These are phyloP conservation scores for Trichoderma semiorbis DNA, from an alignment of 2,329 filamentous ascomycete genomes.

Conservation along the genomic window DNA sequence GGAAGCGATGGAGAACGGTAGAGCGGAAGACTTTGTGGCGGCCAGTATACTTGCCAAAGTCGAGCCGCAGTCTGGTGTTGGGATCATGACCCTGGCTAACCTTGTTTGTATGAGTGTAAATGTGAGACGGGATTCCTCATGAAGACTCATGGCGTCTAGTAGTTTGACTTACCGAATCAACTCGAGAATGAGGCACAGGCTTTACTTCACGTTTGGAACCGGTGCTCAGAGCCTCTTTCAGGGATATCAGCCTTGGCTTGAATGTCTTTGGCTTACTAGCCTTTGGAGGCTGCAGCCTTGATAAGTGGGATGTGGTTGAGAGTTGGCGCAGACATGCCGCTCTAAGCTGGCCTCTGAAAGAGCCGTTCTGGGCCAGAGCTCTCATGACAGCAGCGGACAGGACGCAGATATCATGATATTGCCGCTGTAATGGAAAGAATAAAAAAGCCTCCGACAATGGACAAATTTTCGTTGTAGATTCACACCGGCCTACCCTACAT, in stretches of 20 bases:
- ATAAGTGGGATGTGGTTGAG: constrained; percentile 26
- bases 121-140: not conserved
- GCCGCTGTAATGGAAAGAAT: not conserved
- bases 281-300: not conserved
- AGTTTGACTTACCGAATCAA: constrained; percentile 26
- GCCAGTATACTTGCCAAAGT: constrained; percentile 25
- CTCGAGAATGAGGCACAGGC: constrained; percentile 20
- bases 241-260: not conserved
- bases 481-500: not conserved
- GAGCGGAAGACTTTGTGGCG: constrained; percentile 34
- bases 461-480: not conserved
- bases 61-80: constrained; percentile 31
- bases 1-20: constrained; percentile 36
- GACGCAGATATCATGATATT: constrained; percentile 12
- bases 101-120: constrained; percentile 20
- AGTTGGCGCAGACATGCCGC: constrained; percentile 24
- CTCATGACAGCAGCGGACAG: constrained; percentile 28
- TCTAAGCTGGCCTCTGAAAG: constrained; percentile 24
- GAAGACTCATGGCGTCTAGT: not conserved
- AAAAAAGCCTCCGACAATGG: not conserved
- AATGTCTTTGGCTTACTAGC: not conserved
- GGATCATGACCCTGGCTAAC: constrained; percentile 35
- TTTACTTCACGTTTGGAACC: constrained; percentile 7
- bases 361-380: constrained; percentile 27
- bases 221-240: not conserved